Evolutionary conservation across 306 rosid genomes (phyloP).

Genomic region (Dalbergia oliveri): DNA sequence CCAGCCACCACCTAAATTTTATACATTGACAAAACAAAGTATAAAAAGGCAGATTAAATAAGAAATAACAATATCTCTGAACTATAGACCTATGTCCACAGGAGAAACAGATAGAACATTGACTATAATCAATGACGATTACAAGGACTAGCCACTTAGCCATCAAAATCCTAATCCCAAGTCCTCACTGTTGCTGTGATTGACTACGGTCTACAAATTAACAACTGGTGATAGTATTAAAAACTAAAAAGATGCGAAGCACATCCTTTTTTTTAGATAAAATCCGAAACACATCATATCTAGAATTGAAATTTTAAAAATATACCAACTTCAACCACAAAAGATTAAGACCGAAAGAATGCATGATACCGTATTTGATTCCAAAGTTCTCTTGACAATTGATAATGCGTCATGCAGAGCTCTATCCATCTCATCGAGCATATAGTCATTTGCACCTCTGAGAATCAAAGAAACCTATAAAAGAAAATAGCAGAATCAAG

Average conservation of each 20-base stretch:
- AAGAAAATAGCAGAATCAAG: constrained; percentile 23
- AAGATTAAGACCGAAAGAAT: not conserved
- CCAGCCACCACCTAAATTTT: constrained; percentile 93
- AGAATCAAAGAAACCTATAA: constrained; percentile 85
- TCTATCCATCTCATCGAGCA: constrained; percentile 99
- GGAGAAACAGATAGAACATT: not conserved
- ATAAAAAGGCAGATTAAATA: constrained; percentile 2
- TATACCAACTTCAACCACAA: not conserved
- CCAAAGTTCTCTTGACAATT: constrained; percentile 95
- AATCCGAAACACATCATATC: not conserved
- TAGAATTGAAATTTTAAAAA: not conserved
- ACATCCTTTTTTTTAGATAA: not conserved
- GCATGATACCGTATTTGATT: constrained; percentile 80
- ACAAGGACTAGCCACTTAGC: not conserved
- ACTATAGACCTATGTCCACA: not conserved
- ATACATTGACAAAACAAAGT: constrained; percentile 11
- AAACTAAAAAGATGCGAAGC: not conserved
- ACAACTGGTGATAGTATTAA: not conserved
- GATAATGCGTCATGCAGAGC: constrained; percentile 92
- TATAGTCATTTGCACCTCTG: constrained; percentile 96
- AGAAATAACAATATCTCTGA: not conserved
- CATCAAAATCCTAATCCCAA: constrained; percentile 32
- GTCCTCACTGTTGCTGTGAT: not conserved
- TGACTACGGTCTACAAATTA: constrained; percentile 7
- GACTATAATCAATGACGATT: constrained; percentile 4